Percentiles rank a stretch among this genome's conserved stretches.
Evolutionary conservation across 2,329 filamentous ascomycete genomes (phyloP).

Genomic region (Hymenoscyphus infarciens): DNA sequence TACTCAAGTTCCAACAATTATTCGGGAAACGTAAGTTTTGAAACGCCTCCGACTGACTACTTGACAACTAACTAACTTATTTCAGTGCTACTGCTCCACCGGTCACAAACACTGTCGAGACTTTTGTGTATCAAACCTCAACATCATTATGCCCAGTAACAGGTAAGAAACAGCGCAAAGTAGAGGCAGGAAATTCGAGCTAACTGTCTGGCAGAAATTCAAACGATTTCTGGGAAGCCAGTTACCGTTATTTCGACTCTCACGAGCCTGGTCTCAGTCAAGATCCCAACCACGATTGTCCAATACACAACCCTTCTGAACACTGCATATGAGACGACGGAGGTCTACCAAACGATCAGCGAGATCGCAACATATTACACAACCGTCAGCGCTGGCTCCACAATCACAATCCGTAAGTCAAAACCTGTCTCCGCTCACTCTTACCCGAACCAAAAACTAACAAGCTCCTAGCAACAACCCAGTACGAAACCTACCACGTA

Average conservation of each 20-base stretch:
- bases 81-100: constrained; percentile 14
- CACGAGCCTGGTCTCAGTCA: constrained; percentile 27
- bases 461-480: constrained; percentile 38
- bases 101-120: constrained; percentile 28
- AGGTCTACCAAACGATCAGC: constrained; percentile 40
- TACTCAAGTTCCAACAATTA: constrained; percentile 18
- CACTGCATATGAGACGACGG: constrained; percentile 33
- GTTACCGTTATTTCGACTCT: constrained; percentile 39
- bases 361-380: constrained; percentile 39
- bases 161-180: not conserved
- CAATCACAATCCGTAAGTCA: constrained; percentile 36
- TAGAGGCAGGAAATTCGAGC: not conserved
- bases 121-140: constrained; percentile 32
- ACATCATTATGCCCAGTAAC: constrained; percentile 43
- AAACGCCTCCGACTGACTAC: not conserved
- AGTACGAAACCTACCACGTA: constrained; percentile 41
- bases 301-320: constrained; percentile 38
- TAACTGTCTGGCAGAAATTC: not conserved
- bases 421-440: not conserved
- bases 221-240: constrained; percentile 40
- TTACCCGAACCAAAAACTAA: constrained; percentile 3
- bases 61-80: not conserved
- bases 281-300: constrained; percentile 29
- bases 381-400: constrained; percentile 43
- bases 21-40: constrained; percentile 8